Evolutionary conservation across 169 alveolate species (phyloP).

Genomic region (Plasmodium adleri): DNA sequence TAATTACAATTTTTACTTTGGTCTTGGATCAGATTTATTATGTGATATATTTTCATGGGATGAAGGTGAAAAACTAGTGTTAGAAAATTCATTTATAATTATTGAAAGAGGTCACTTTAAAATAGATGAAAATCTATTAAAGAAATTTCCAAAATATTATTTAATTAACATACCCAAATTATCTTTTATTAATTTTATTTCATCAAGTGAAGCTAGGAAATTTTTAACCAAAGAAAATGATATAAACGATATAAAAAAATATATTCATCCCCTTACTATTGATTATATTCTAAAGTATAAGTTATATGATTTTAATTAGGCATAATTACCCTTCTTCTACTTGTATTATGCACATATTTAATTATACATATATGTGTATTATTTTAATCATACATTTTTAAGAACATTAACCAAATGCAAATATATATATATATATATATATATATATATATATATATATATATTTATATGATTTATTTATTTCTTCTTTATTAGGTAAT

Average conservation of each 20-base stretch:
- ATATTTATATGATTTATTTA: no score
- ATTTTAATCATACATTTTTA: no score
- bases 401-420: no score
- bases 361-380: no score
- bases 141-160: constrained; percentile 54
- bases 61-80: constrained; percentile 52
- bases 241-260: constrained; percentile 53
- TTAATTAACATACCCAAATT: constrained; percentile 31
- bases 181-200: constrained; percentile 65
- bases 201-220: constrained; percentile 64
- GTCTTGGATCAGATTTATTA: constrained; percentile 51
- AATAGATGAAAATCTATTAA: constrained; percentile 32
- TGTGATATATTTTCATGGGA: constrained; percentile 47
- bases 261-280: constrained; percentile 26
- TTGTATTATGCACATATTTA: no score
- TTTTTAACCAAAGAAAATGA: constrained; percentile 23
- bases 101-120: constrained; percentile 63
- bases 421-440: no score
- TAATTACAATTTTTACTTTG: constrained; percentile 43
- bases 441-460: no score
- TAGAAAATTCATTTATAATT: constrained; percentile 56
- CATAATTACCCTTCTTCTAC: not conserved
- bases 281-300: constrained; percentile 46
- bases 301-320: constrained; percentile 11
- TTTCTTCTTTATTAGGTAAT: no score